Conservation (phyloP, 768 basidiomycete species). For the Glaciozyma antarctica region DNA sequence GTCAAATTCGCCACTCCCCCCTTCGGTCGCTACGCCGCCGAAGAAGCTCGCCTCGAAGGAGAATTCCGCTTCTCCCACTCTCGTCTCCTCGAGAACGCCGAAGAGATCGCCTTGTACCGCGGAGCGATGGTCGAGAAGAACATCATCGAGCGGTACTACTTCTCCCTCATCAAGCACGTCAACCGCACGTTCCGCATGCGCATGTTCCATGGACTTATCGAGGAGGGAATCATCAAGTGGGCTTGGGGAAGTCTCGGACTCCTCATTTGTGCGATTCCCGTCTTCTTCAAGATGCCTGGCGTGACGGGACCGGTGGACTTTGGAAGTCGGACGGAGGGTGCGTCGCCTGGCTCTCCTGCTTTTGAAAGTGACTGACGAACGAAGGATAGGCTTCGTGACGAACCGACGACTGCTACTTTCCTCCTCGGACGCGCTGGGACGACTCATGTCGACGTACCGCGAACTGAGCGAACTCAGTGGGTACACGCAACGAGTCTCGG, state of each 20-base stretch:
- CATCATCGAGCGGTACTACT: slow-evolving; percentile 79
- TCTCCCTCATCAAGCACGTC: slow-evolving; percentile 72
- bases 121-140: slow-evolving; percentile 87
- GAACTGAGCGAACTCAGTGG: slow-evolving; percentile 92
- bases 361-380: neutral
- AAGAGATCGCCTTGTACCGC: slow-evolving; percentile 66
- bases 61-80: slow-evolving; percentile 83
- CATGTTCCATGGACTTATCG: slow-evolving; percentile 83
- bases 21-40: slow-evolving; percentile 78
- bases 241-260: slow-evolving; percentile 92
- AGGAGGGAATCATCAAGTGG: slow-evolving; percentile 91
- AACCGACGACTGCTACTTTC: slow-evolving; percentile 47
- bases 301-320: slow-evolving; percentile 49
- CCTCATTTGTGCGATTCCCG: slow-evolving; percentile 81
- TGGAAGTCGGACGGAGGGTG: slow-evolving; percentile 81
- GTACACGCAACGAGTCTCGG: slow-evolving; percentile 82
- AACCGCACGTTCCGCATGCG: slow-evolving; percentile 64
- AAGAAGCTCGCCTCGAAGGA: slow-evolving; percentile 79
- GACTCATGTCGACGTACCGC: slow-evolving; percentile 81
- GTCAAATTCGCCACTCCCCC: slow-evolving; percentile 52
- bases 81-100: slow-evolving; percentile 74
- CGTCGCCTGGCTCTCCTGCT: slow-evolving; percentile 6
- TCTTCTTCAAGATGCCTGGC: slow-evolving; percentile 76
- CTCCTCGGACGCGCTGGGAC: slow-evolving; percentile 69
- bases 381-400: slow-evolving; percentile 74